Evolutionary conservation across 768 basidiomycete genomes (phyloP).

Genomic region (Kondoa malvinella): DNA sequence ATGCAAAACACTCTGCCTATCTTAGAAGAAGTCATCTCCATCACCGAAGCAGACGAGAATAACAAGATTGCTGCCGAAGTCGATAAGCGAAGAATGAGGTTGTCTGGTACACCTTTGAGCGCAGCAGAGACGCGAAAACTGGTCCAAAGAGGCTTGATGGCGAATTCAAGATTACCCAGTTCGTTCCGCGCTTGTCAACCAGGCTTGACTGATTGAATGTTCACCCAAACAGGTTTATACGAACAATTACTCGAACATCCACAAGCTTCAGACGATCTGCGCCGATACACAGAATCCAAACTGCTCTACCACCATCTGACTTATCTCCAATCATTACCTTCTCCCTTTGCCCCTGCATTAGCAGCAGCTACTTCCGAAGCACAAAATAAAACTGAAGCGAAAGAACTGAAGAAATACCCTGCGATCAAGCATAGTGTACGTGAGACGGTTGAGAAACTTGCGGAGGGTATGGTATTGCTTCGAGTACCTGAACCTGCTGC

Average conservation of each 20-base stretch:
- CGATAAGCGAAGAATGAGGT: slow-evolving; percentile 55
- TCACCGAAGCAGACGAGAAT: slow-evolving; percentile 51
- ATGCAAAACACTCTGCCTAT: slow-evolving; percentile 53
- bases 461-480: slow-evolving; percentile 58
- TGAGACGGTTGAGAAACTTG: slow-evolving; percentile 52
- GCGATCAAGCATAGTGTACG: slow-evolving; percentile 34
- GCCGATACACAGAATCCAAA: slow-evolving; percentile 58
- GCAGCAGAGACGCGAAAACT: slow-evolving; percentile 26
- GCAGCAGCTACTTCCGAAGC: slow-evolving; percentile 18
- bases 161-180: slow-evolving; percentile 21
- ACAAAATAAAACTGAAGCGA: slow-evolving; percentile 35
- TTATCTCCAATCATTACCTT: slow-evolving; percentile 47
- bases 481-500: slow-evolving; percentile 60
- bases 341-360: slow-evolving; percentile 25
- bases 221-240: slow-evolving; percentile 47
- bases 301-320: slow-evolving; percentile 49
- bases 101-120: slow-evolving; percentile 36
- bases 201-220: too few species aligned
- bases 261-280: slow-evolving; percentile 56
- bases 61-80: slow-evolving; percentile 48
- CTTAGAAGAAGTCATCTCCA: slow-evolving; percentile 51
- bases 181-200: too few species aligned
- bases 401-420: slow-evolving; percentile 13
- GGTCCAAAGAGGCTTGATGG: slow-evolving; percentile 26
- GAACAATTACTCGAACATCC: slow-evolving; percentile 67